A percentile compares a stretch with the other conserved stretches of the same genome.
These are phyloP conservation scores for Eucommia ulmoides DNA, from an alignment of 257 asterid species.

Conservation along the genomic window DNA sequence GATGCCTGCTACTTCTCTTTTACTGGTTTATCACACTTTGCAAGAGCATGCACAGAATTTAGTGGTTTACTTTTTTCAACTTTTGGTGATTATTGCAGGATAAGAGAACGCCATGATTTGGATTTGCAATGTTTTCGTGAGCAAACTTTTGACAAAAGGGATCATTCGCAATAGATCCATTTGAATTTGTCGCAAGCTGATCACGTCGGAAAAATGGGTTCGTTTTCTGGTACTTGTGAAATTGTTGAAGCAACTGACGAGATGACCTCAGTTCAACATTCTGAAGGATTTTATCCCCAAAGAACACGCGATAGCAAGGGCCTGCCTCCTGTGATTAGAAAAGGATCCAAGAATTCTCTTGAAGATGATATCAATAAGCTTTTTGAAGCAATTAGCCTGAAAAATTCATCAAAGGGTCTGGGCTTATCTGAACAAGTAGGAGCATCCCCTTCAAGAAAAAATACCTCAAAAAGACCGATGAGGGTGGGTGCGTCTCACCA, in stretches of 20 bases:
- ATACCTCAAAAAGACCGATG: conserved; percentile 67
- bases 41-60: no score
- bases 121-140: no score
- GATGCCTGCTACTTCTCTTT: no score
- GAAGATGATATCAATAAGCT: conserved; percentile 40
- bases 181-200: no score
- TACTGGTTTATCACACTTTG: no score
- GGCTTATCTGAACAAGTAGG: conserved; percentile 21
- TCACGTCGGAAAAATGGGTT: no score
- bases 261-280: conserved; percentile 12
- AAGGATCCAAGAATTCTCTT: conserved; percentile 19
- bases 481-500: conserved; percentile 37
- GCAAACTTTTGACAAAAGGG: no score
- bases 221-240: conserved; percentile 48
- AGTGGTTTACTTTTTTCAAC: no score
- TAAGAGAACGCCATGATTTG: no score
- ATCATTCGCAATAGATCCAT: no score
- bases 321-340: conserved; percentile 29
- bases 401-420: conserved; percentile 26
- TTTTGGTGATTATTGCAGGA: no score
- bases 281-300: conserved; percentile 14
- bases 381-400: conserved; percentile 31
- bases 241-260: conserved; percentile 57
- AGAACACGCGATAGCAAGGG: conserved; percentile 17
- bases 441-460: conserved; percentile 11